These are phyloP conservation scores for Coprinopsis cinerea DNA, from an alignment of 768 basidiomycete genomes.

Conservation along the genomic window DNA sequence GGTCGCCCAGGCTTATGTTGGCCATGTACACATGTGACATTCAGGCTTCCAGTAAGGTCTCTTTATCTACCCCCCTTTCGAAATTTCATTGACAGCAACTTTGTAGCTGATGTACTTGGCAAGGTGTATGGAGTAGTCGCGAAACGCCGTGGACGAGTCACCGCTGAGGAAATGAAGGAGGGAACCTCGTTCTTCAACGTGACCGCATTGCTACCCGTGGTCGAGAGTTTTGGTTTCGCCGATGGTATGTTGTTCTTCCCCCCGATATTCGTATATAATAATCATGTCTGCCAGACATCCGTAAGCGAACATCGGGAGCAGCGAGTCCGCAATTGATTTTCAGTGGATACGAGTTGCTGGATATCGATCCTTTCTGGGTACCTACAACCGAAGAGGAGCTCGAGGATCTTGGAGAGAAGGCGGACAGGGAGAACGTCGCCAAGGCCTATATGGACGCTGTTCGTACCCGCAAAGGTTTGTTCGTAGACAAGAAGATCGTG, in stretches of 20 bases:
- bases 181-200: constrained; percentile 94
- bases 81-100: too few relatives aligned
- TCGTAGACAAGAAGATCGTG: constrained; percentile 91
- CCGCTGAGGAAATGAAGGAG: constrained; percentile 98
- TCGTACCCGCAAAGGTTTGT: constrained; percentile 90
- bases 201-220: constrained; percentile 85
- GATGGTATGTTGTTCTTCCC: too few relatives aligned
- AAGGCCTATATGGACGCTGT: constrained; percentile 90
- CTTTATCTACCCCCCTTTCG: too few relatives aligned
- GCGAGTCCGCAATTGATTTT: constrained; percentile 97
- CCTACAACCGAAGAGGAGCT: constrained; percentile 95
- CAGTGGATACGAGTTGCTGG: constrained; percentile 93
- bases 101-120: constrained; percentile 87
- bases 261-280: too few relatives aligned
- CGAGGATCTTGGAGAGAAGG: constrained; percentile 95
- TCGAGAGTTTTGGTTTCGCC: constrained; percentile 96
- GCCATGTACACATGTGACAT: constrained; percentile 99
- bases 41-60: constrained; percentile 93
- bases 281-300: too few relatives aligned
- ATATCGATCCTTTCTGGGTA: constrained; percentile 96
- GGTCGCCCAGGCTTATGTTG: constrained; percentile 95
- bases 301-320: constrained; percentile 93
- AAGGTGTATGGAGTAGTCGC: constrained; percentile 97
- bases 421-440: constrained; percentile 90
- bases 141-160: constrained; percentile 82